These are phyloP conservation scores for Apophysomyces trapeziformis DNA, from an alignment of 371 early-diverging fungal species.

Conservation along the genomic window DNA sequence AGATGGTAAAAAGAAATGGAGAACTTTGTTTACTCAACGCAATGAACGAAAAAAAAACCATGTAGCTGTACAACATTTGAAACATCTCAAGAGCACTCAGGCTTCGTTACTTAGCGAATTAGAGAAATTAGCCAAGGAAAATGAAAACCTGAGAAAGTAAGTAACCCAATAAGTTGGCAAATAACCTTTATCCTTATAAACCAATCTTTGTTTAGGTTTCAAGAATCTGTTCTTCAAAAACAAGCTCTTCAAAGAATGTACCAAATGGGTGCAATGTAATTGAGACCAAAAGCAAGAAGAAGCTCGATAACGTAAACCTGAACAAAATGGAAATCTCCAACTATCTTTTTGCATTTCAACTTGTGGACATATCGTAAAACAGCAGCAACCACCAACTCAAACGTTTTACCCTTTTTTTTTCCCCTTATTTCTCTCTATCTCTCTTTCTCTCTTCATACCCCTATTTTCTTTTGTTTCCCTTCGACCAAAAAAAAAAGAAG, in stretches of 20 bases:
- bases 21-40: conserved; percentile 9
- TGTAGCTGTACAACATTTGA: conserved; percentile 54
- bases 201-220: conserved; percentile 29
- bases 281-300: background rate
- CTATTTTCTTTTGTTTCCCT: conserved; percentile 1
- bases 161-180: conserved; percentile 10
- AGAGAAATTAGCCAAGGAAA: conserved; percentile 51
- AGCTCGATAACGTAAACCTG: background rate
- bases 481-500: background rate
- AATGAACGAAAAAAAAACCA: background rate
- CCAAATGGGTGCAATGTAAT: conserved; percentile 49
- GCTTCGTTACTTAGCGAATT: conserved; percentile 47
- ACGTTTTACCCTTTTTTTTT: conserved; percentile 9
- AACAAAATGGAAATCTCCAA: conserved; percentile 15
- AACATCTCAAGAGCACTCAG: conserved; percentile 54
- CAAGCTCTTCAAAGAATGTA: conserved; percentile 60
- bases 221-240: conserved; percentile 54
- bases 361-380: background rate
- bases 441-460: conserved; percentile 4
- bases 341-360: conserved; percentile 14
- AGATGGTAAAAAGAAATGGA: too few relatives aligned
- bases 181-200: background rate
- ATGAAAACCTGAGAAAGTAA: conserved; percentile 54
- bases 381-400: background rate
- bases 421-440: background rate